Evolutionary conservation across 495 filamentous ascomycete genomes (phyloP).

Genomic region (Aspergillus haitiensis): DNA sequence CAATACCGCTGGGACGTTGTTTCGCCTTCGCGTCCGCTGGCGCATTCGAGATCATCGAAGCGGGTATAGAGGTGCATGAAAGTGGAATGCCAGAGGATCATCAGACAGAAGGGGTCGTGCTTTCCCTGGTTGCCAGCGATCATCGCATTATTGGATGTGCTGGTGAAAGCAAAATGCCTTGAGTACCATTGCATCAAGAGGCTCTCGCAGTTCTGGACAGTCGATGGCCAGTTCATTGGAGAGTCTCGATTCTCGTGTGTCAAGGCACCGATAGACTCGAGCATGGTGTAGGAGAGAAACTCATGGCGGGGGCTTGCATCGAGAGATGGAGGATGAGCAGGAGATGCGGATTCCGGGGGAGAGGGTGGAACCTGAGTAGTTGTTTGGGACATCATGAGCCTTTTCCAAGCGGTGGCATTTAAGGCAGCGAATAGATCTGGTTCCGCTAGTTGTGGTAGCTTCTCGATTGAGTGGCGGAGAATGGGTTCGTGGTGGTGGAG

Average conservation of each 20-base stretch:
- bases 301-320: not conserved
- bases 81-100: constrained; percentile 38
- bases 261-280: constrained; percentile 9
- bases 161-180: constrained; percentile 9
- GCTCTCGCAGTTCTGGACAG: not conserved
- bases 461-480: constrained; percentile 22
- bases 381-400: not conserved
- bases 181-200: constrained; percentile 14
- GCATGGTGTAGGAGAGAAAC: constrained; percentile 4
- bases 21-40: constrained; percentile 29
- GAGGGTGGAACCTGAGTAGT: not conserved
- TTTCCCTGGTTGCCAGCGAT: not conserved
- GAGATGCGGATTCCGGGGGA: not conserved
- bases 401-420: constrained; percentile 3
- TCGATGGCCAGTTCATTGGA: not conserved
- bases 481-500: constrained; percentile 37
- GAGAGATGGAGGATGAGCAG: not conserved
- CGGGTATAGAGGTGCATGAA: constrained; percentile 34
- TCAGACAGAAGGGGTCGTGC: constrained; percentile 19
- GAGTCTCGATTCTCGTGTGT: not conserved
- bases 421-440: constrained; percentile 31
- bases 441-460: constrained; percentile 26
- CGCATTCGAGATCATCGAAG: constrained; percentile 32
- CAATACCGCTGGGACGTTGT: not conserved
- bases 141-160: not conserved